These are phyloP conservation scores for Spathaspora boniae DNA, from an alignment of 805 yeast species.

Conservation along the genomic window DNA sequence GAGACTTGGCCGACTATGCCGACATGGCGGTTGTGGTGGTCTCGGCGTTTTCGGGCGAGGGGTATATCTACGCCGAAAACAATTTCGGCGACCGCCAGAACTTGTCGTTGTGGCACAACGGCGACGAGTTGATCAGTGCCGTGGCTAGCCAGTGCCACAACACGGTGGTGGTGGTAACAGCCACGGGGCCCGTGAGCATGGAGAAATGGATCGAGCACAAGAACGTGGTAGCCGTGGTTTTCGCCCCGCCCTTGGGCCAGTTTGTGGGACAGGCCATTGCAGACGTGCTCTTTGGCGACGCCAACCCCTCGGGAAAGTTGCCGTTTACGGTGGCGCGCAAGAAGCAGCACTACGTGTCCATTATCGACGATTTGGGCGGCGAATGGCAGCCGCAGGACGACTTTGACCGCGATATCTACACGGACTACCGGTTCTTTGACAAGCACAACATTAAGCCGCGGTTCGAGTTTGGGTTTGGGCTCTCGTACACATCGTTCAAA, in stretches of 20 bases:
- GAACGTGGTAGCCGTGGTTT: constrained; percentile 56
- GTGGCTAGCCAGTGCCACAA: constrained; percentile 50
- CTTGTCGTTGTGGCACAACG: constrained; percentile 53
- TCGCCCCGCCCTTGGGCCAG: constrained; percentile 56
- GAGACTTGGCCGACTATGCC: constrained; percentile 44
- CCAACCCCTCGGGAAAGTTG: constrained; percentile 59
- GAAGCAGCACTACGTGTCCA: constrained; percentile 43
- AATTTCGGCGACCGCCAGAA: constrained; percentile 59
- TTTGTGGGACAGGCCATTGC: constrained; percentile 55
- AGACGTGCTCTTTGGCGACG: constrained; percentile 56
- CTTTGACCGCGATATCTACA: constrained; percentile 45
- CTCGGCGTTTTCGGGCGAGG: constrained; percentile 56
- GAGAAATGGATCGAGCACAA: constrained; percentile 57
- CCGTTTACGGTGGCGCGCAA: constrained; percentile 63
- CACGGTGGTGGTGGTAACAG: constrained; percentile 56
- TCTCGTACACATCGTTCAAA: constrained; percentile 49
- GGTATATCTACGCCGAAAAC: constrained; percentile 53
- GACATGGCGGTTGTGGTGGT: constrained; percentile 56
- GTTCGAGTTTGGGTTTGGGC: constrained; percentile 61
- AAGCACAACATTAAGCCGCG: constrained; percentile 53
- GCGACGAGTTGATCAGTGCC: constrained; percentile 48
- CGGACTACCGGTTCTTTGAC: constrained; percentile 59
- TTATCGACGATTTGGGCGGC: constrained; percentile 33
- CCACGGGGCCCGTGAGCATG: constrained; percentile 60
- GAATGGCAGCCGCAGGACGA: constrained; percentile 37